Base-by-base conservation (phyloP, 306 rosid genomes). In the Canavalia ensiformis region DNA sequence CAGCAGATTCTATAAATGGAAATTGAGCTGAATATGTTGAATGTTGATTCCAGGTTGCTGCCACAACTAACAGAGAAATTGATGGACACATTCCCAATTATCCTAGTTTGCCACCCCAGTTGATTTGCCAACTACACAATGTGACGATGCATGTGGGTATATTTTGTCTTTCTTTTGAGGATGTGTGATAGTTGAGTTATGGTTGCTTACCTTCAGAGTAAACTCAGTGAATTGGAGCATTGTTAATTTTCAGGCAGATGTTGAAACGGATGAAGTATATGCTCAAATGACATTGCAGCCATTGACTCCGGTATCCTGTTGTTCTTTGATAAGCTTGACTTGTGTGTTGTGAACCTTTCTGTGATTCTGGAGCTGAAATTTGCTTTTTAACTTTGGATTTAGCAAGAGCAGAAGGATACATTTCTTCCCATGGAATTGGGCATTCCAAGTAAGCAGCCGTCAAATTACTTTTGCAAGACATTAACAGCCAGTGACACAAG, bases 281-380 rank as follows among this genome's bases (percentile, higher is more conserved):
- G 95, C 98, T 31, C 98, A 94, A 80, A 90, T 94, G 97, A 94
- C 98, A 28, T 83, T 94, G 33, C 98, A 94, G 87, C 98, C 97
- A 1, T 79, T 94, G 90, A 90, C 97, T 1, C 89, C 88, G 87
- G 98, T 94, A 86, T 28, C 1, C 46, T 68, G 76, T 68, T 60
- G 76, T 25, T 77, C 55, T 88, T 47, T 75, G 54, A 39, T 25
- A 7, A 28, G 39, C 66, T 72, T 30, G 10, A 8, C 35, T 56
- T 81, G 8, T 49, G 51, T 33, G 4, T 60, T 51, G 33, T 31
- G 49, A 52, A 66, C 42, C 8, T 25, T 58, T 56, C 60, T 35
- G 2, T 68, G 65, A 72, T 73, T 65, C 47, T 29, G 58, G 57
- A 44, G 8, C 56, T 84, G 72, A 70, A 81, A 34, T 29, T 63